A percentile compares a stretch with the other conserved stretches of the same genome.
Conservation (phyloP, 352 stramenopile genomes). For the Pythium phragmitis region DNA sequence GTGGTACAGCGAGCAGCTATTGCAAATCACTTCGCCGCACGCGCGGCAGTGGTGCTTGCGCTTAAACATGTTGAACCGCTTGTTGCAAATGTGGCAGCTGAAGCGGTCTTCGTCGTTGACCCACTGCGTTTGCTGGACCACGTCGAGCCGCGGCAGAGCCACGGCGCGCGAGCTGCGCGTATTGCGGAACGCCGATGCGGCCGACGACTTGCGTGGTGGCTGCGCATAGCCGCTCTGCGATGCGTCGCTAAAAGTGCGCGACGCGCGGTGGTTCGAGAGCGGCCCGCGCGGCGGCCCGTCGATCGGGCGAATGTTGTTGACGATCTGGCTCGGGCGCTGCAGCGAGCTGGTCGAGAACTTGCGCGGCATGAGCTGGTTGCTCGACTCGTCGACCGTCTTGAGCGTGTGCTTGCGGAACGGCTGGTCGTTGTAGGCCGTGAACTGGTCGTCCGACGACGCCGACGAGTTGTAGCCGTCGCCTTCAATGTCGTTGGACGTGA, state of each 20-base stretch:
- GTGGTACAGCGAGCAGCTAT: constrained; percentile 80
- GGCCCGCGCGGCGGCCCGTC: constrained; percentile 36
- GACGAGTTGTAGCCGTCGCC: constrained; percentile 50
- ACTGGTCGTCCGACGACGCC: constrained; percentile 64
- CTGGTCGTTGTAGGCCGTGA: constrained; percentile 31
- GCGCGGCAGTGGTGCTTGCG: constrained; percentile 86
- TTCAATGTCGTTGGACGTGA: constrained; percentile 77
- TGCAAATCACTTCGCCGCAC: constrained; percentile 87
- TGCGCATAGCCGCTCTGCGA: constrained; percentile 28
- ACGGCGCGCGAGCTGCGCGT: constrained; percentile 75
- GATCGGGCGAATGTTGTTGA: constrained; percentile 55
- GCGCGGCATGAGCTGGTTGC: constrained; percentile 53
- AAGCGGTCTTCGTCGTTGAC: constrained; percentile 85
- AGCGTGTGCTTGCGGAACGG: constrained; percentile 58
- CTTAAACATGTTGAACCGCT: constrained; percentile 88
- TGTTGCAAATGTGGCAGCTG: constrained; percentile 88
- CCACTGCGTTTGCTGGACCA: constrained; percentile 82
- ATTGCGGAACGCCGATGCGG: constrained; percentile 40
- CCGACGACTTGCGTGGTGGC: constrained; percentile 65
- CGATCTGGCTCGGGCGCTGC: constrained; percentile 32
- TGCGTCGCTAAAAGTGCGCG: constrained; percentile 46
- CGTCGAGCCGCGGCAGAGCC: constrained; percentile 64
- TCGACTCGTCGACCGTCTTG: constrained; percentile 70
- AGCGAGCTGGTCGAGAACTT: constrained; percentile 32
- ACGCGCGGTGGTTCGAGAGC: constrained; percentile 33